These are phyloP conservation scores for Calamus simplicifolius DNA, from an alignment of 176 grass and related monocot genomes.

Conservation along the genomic window DNA sequence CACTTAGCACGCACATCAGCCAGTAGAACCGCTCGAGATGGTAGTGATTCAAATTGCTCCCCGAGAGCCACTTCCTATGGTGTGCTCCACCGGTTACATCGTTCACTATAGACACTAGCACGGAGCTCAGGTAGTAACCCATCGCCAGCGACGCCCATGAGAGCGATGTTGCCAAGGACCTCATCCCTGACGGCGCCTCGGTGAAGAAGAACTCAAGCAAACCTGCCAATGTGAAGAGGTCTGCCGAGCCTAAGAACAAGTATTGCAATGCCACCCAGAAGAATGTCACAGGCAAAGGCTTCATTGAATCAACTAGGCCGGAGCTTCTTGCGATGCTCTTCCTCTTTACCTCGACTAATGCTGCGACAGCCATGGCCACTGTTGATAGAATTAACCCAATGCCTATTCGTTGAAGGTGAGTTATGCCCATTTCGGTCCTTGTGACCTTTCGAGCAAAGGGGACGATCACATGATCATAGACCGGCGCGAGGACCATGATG, in stretches of 20 bases:
- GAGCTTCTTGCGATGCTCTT: slow-evolving; percentile 33
- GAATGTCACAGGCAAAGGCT: slow-evolving; percentile 67
- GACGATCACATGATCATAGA: slow-evolving; percentile 85
- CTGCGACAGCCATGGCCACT: slow-evolving; percentile 76
- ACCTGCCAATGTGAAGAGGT: slow-evolving; percentile 77
- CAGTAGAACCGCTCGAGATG: slow-evolving; percentile 84
- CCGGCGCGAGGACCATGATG: slow-evolving; percentile 56
- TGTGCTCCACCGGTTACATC: slow-evolving; percentile 30
- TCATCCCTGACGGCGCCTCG: slow-evolving; percentile 76
- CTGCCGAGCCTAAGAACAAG: slow-evolving; percentile 69
- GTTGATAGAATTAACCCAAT: slow-evolving; percentile 64
- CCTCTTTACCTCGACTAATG: slow-evolving; percentile 73
- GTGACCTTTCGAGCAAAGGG: slow-evolving; percentile 58
- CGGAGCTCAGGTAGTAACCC: slow-evolving; percentile 75
- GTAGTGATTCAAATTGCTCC: slow-evolving; percentile 57
- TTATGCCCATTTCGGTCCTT: slow-evolving; percentile 60
- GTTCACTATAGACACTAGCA: slow-evolving; percentile 83
- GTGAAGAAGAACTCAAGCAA: slow-evolving; percentile 96
- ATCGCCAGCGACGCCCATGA: slow-evolving; percentile 90
- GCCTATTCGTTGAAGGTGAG: slow-evolving; percentile 78
- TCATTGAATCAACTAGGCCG: slow-evolving; percentile 15
- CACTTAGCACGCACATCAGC: slow-evolving; percentile 80
- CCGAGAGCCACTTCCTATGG: slow-evolving; percentile 47
- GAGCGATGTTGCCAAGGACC: slow-evolving; percentile 70
- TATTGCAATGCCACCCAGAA: slow-evolving; percentile 95